Base-by-base conservation (phyloP, 2,329 filamentous ascomycete species). In the Sarocladium strictum region DNA sequence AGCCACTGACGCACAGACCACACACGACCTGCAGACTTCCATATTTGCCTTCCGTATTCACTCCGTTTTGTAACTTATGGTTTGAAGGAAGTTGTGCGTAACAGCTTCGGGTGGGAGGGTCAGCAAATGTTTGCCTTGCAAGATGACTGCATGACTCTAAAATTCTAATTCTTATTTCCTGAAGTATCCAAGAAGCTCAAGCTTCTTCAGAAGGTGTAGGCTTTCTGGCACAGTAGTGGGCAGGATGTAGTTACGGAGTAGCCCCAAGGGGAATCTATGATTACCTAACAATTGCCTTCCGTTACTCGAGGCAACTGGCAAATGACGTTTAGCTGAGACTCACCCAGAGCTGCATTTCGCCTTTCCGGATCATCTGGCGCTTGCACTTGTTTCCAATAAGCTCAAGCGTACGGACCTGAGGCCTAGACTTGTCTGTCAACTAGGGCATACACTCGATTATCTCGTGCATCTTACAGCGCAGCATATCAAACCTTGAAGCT, bases 21-120 rank as follows among this genome's bases (percentile, higher is more conserved):
- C 19, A 43, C 6, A 19, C 40, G 40, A 43, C 40, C 7, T 17
- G 35, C 21, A 7, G 40, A 15, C 40, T 43, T 43, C 40, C 40
- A 7, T 4, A 23, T 43, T 43, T 6, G 21, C 17, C 9, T 17
- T 9, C 6, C 40, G 40, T 43, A 43, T 23, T 14, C 15, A 11
- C n/a, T 38, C 6, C 43, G 43, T 47, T 47, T 27, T 47, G 17
- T 4, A 47, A 23, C 23, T 10, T 27, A 38, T 26, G 43, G 3
- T n/a, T 4, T 3, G 15, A 27, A 12, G 11, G 17, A 21, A 23
- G 6, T 5, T 19, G 14, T 7, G 21, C 21, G 43, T 47, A 21
- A 27, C 23, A 47, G 23, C 21, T 47, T 47, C 43, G 29, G 43
- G 43, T 47, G 43, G n/a, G 43, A 47, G 43, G 43, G 23, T n/a